A percentile compares a stretch with the other conserved stretches of the same genome.
These are phyloP conservation scores for Ettlia oleoabundans DNA, from an alignment of 139 green algal genomes.

Conservation along the genomic window DNA sequence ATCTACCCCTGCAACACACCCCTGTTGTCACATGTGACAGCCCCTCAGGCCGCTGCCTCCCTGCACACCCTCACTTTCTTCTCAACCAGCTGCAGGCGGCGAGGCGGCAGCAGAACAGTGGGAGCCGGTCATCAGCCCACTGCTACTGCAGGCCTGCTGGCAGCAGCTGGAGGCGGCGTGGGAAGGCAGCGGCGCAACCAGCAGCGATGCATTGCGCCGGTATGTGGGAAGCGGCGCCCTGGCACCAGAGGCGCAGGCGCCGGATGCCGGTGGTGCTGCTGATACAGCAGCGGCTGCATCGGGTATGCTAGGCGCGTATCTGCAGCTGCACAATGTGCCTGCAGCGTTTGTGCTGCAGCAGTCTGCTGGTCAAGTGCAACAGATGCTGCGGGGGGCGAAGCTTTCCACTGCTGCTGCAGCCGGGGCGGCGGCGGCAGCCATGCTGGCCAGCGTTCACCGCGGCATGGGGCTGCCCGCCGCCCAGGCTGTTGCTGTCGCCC, in stretches of 20 bases:
- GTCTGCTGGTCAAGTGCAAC: background rate
- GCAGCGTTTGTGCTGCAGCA: background rate
- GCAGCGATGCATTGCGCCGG: background rate
- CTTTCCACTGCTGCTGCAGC: background rate
- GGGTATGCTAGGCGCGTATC: constrained; percentile 15
- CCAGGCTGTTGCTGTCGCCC: constrained; percentile 6
- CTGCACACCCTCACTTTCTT: too few relatives aligned
- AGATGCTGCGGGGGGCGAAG: constrained; percentile 8
- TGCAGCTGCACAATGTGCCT: constrained; percentile 26
- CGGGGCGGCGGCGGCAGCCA: background rate
- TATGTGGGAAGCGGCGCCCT: constrained; percentile 5
- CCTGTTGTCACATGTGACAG: too few relatives aligned
- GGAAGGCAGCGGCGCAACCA: background rate
- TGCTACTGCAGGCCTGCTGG: constrained; percentile 25
- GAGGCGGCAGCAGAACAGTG: constrained; percentile 20
- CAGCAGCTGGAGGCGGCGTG: constrained; percentile 20
- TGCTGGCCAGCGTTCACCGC: background rate
- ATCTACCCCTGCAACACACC: too few relatives aligned
- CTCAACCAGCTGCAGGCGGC: background rate
- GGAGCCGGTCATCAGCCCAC: constrained; percentile 5
- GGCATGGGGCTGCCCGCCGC: constrained; percentile 18
- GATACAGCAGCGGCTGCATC: background rate
- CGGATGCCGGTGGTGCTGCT: background rate
- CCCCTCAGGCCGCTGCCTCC: too few relatives aligned
- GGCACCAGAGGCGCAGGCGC: background rate